phyloP scores from a whole-genome alignment of 2,329 filamentous ascomycete genomes.

The Fusarium virguliforme region DNA sequence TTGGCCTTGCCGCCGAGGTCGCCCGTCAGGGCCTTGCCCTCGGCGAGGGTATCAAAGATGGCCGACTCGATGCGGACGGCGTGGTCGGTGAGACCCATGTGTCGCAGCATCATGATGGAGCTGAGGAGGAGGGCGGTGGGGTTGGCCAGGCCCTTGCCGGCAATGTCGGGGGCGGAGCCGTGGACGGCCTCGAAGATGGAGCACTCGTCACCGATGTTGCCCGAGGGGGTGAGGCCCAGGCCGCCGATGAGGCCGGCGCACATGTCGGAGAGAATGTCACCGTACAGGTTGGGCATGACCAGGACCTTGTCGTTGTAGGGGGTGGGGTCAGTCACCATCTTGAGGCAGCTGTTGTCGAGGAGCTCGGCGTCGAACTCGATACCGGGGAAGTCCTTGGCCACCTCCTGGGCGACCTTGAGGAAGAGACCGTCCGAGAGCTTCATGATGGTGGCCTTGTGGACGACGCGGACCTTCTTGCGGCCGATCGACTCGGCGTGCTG shows the following conservation, averaged over 20 bases:
- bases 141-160: constrained; percentile 96
- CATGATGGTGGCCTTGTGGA: constrained; percentile 99
- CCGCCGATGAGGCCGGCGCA: constrained; percentile 98
- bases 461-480: constrained; percentile 95
- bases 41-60: constrained; percentile 93
- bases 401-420: constrained; percentile 86
- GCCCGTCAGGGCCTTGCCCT: constrained; percentile 96
- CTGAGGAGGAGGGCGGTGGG: constrained; percentile 94
- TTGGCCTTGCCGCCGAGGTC: constrained; percentile 97
- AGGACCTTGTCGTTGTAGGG: constrained; percentile 99
- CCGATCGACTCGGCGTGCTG: constrained; percentile 95
- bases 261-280: constrained; percentile 98
- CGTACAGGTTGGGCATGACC: constrained; percentile 97
- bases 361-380: constrained; percentile 98
- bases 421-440: constrained; percentile 99
- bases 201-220: constrained; percentile 99
- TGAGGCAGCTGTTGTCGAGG: constrained; percentile 98
- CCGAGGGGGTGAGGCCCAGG: constrained; percentile 95
- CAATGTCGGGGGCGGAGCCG: constrained; percentile 96
- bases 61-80: constrained; percentile 92
- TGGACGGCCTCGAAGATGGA: constrained; percentile 99
- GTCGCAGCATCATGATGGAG: constrained; percentile 99
- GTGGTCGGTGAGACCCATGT: constrained; percentile 92
- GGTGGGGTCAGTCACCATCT: constrained; percentile 96
- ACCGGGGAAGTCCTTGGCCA: constrained; percentile 94